These are phyloP conservation scores for Osmanthus fragrans DNA, from an alignment of 257 asterid genomes.

Conservation along the genomic window DNA sequence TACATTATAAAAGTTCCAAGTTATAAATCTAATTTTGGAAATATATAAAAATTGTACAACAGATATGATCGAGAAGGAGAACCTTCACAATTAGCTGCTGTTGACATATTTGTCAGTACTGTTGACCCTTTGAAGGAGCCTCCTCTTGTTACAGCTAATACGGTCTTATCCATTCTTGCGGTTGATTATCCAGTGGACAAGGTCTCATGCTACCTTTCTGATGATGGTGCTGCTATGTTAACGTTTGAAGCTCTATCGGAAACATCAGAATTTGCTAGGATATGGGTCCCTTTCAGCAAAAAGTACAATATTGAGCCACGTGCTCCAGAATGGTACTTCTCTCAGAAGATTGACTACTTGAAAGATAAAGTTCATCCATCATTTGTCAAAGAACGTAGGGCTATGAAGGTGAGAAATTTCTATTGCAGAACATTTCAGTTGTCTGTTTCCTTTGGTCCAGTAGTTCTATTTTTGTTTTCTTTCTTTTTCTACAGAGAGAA, in stretches of 20 bases:
- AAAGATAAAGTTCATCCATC: constrained; percentile 92
- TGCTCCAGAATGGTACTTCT: constrained; percentile 96
- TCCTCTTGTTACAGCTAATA: constrained; percentile 95
- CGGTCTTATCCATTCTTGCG: constrained; percentile 89
- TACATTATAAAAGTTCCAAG: not conserved
- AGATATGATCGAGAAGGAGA: constrained; percentile 98
- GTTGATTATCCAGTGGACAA: constrained; percentile 98
- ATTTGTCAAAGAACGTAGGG: constrained; percentile 94
- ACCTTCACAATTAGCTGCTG: constrained; percentile 98
- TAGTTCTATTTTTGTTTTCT: constrained; percentile 25
- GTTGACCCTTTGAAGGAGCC: constrained; percentile 98
- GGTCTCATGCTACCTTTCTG: constrained; percentile 96
- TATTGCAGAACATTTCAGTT: not conserved
- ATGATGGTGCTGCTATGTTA: constrained; percentile 96
- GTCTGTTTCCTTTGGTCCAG: constrained; percentile 23
- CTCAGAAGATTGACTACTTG: constrained; percentile 85
- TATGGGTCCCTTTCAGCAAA: constrained; percentile 95
- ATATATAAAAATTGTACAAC: constrained; percentile 28
- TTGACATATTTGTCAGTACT: constrained; percentile 98
- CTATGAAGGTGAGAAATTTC: constrained; percentile 74
- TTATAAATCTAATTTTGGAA: constrained; percentile 22
- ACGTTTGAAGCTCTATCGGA: constrained; percentile 86
- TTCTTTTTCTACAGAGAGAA: constrained; percentile 68
- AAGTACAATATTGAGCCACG: constrained; percentile 91
- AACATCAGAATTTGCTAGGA: constrained; percentile 92